Percentiles rank a stretch among this genome's conserved stretches.
Conservation (phyloP, 75 land plant species). For the Azolla pinnata region DNA sequence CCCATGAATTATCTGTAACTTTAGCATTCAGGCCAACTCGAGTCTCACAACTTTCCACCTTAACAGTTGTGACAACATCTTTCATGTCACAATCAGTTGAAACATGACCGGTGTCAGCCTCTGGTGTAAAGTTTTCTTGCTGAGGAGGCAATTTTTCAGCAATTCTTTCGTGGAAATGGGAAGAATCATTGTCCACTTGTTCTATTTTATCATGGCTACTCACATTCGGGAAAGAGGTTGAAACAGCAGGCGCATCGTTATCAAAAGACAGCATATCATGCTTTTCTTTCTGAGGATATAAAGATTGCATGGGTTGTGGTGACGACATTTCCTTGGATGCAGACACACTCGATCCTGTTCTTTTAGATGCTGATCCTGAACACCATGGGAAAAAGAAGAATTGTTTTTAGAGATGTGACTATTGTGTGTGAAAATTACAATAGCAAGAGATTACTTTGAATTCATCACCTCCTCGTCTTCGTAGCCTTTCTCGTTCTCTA, state of each 20-base stretch:
- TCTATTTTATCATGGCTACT: too few relatives aligned
- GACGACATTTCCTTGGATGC: neutral
- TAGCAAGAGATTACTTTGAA: neutral
- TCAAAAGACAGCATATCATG: neutral
- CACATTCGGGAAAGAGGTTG: too few relatives aligned
- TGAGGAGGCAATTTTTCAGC: too few relatives aligned
- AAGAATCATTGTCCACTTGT: too few relatives aligned
- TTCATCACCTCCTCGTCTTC: conserved; percentile 26
- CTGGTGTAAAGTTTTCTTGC: too few relatives aligned
- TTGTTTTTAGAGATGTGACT: neutral
- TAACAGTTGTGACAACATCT: neutral
- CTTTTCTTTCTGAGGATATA: neutral
- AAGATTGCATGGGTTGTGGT: neutral
- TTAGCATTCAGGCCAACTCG: conserved; percentile 50
- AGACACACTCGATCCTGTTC: neutral
- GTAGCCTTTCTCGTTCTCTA: conserved; percentile 41
- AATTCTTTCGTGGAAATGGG: too few relatives aligned
- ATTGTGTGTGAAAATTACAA: neutral
- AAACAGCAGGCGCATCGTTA: too few relatives aligned
- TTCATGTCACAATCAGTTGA: too few relatives aligned
- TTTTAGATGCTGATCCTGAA: neutral
- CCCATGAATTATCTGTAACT: conserved; percentile 16
- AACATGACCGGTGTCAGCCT: too few relatives aligned
- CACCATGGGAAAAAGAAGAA: neutral
- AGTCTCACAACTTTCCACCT: neutral